Base-by-base conservation (phyloP, 257 asterid species). In the Mentha longifolia region DNA sequence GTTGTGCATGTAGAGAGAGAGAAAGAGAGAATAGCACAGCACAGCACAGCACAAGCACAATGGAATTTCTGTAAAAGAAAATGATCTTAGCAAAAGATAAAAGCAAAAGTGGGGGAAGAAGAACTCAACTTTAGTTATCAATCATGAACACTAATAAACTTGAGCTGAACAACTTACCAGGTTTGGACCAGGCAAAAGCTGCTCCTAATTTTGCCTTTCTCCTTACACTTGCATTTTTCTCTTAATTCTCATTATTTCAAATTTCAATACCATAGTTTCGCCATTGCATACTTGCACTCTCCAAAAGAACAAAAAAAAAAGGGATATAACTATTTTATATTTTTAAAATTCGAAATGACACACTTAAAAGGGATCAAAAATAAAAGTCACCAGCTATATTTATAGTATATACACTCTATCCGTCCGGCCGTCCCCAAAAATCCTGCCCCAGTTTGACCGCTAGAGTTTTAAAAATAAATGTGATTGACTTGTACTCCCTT, bases 171-270 rank as follows among this genome's bases (percentile, higher is more conserved):
- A 42, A 33, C 77, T 65, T 79, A 45, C 80, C 69, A 28, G 52
- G 74, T 79, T 75, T 59, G 80, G 77, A 70, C 62, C 64, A 60
- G 68, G 47, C 83, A 59, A 75, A 75, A 52, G 59, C 57, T 65
- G 72, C 28, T 52, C 16, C 19, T 70, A 37, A 55, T 37, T 51
- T 20, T 70, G 28, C 60, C 39, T 45, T 76, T 56, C 73, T 63
- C 15, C 73, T 76, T 46, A 49, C 61, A 73, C 76, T 70, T 54
- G 39, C 49, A 51, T 43, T 57, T 72, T 64, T 65, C 52, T 28
- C 13, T 43, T 58, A 43, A 28, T 30, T n/a, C n/a, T n/a, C n/a
- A n/a, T n/a, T n/a, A n/a, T n/a, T n/a, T n/a, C n/a, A n/a, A 6
- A 28, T 58, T 58, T 14, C 43, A 30, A 30, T 10, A n/a, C 30